phyloP scores from a whole-genome alignment of 148 eudicot genomes.

The Chenopodium formosanum region DNA sequence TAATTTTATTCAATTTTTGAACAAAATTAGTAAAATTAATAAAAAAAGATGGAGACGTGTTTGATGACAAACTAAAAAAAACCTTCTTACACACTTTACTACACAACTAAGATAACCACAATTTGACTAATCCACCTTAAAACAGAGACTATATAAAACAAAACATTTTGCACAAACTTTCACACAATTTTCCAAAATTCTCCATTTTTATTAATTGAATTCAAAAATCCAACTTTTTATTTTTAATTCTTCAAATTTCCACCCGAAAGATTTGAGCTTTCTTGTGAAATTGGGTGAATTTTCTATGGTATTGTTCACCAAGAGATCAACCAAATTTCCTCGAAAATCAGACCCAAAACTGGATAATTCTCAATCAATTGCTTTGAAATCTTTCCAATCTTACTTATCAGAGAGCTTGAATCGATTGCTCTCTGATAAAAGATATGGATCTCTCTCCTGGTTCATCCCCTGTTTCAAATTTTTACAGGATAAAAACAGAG shows the following conservation, averaged over 20 bases:
- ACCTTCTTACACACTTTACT: constrained; percentile 9
- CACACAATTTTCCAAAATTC: not conserved
- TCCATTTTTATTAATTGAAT: not conserved
- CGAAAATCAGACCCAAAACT: constrained; percentile 26
- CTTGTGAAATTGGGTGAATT: not conserved
- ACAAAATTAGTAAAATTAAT: not conserved
- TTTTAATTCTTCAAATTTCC: not conserved
- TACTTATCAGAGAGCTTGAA: constrained; percentile 29
- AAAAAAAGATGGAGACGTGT: constrained; percentile 13
- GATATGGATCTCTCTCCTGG: constrained; percentile 38
- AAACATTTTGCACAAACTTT: not conserved
- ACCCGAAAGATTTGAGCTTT: not conserved
- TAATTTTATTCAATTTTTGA: not conserved
- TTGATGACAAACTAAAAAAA: not conserved
- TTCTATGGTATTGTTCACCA: constrained; percentile 43
- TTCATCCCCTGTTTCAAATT: constrained; percentile 38
- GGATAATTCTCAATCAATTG: constrained; percentile 32
- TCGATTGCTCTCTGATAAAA: constrained; percentile 26
- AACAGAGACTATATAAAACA: not conserved
- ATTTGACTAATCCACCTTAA: constrained; percentile 6
- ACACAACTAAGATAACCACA: constrained; percentile 16
- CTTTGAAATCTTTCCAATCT: constrained; percentile 41
- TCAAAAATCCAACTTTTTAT: not conserved
- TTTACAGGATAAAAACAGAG: constrained; percentile 38
- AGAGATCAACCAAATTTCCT: constrained; percentile 27